phyloP scores from a whole-genome alignment of 140 eudicot genomes.

The Flaveria floridana region DNA sequence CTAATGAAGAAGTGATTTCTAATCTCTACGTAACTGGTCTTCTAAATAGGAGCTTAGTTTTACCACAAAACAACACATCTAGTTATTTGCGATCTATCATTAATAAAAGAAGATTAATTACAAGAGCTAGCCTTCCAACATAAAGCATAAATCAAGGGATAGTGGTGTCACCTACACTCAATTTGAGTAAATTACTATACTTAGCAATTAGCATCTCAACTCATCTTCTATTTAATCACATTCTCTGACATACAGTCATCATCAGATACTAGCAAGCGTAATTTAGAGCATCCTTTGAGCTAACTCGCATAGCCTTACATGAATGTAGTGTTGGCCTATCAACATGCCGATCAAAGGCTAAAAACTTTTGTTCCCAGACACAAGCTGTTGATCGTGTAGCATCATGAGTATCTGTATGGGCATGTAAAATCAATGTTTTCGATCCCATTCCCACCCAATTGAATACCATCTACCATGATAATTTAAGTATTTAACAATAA shows the following conservation, averaged over 20 bases:
- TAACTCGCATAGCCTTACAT: background rate
- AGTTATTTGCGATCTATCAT: background rate
- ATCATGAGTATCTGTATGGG: background rate
- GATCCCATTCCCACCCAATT: background rate
- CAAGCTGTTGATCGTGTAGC: background rate
- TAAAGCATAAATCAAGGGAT: background rate
- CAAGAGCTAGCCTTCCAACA: background rate
- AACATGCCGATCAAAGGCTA: background rate
- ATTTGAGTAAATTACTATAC: slow-evolving; percentile 2
- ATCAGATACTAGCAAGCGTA: background rate
- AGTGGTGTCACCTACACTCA: background rate
- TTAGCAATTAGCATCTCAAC: slow-evolving; percentile 4
- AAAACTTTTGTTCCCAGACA: background rate
- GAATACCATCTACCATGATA: background rate
- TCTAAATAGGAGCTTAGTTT: background rate
- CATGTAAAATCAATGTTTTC: background rate
- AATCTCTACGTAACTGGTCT: background rate
- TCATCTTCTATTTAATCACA: background rate
- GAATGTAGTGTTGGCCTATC: background rate
- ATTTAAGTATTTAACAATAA: background rate
- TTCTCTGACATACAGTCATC: background rate
- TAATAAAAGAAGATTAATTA: background rate
- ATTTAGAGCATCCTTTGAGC: background rate
- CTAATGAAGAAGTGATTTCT: background rate
- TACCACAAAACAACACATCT: slow-evolving; percentile 6